Evolutionary conservation across 768 basidiomycete genomes (phyloP).

Genomic region (Naganishia randhawae): DNA sequence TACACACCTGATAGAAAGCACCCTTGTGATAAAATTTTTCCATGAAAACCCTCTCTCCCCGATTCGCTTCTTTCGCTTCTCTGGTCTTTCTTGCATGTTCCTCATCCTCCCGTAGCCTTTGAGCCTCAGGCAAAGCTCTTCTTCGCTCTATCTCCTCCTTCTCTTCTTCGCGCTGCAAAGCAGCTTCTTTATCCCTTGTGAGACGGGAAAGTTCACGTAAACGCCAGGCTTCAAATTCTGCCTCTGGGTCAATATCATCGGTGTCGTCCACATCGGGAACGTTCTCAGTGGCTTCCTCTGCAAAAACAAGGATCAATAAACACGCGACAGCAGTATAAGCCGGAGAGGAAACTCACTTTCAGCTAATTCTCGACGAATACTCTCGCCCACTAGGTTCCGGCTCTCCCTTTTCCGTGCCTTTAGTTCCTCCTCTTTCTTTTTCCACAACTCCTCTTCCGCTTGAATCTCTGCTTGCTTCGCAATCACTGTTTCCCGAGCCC

Average conservation of each 20-base stretch:
- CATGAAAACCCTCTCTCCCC: conserved; percentile 79
- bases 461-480: conserved; percentile 57
- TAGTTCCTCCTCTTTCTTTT: conserved; percentile 67
- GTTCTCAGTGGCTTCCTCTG: conserved; percentile 83
- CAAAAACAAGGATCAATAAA: neutral
- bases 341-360: conserved; percentile 62
- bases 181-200: conserved; percentile 88
- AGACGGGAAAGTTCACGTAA: conserved; percentile 88
- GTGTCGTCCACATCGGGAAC: conserved; percentile 90
- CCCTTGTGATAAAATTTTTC: conserved; percentile 99
- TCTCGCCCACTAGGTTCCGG: conserved; percentile 89
- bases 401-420: conserved; percentile 82
- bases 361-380: conserved; percentile 80
- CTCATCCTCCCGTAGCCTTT: conserved; percentile 84
- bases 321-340: neutral
- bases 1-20: conserved; percentile 86
- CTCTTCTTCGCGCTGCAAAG: conserved; percentile 73
- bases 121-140: conserved; percentile 86
- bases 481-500: conserved; percentile 58
- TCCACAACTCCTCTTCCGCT: conserved; percentile 65
- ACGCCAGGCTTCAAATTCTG: conserved; percentile 94
- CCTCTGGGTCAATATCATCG: conserved; percentile 81
- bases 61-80: conserved; percentile 58
- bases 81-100: conserved; percentile 76
- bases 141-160: conserved; percentile 86